Percentiles rank a stretch among this genome's conserved stretches.
These are phyloP conservation scores for Russula brevipes DNA, from an alignment of 768 basidiomycete genomes.

Conservation along the genomic window DNA sequence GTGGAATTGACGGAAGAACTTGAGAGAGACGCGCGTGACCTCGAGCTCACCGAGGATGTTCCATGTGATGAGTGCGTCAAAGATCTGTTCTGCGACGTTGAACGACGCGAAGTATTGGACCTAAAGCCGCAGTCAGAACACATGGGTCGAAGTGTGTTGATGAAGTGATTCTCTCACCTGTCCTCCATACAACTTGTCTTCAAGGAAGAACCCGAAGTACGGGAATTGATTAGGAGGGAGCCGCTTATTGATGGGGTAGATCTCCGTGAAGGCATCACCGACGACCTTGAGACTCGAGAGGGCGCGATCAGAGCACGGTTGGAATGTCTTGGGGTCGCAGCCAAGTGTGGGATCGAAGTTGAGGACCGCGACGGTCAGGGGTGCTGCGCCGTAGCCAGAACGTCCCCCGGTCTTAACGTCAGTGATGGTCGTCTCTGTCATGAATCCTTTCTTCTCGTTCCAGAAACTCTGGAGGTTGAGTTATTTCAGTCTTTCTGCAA, in stretches of 20 bases:
- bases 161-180: conserved; percentile 3
- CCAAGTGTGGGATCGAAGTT: conserved; percentile 30
- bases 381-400: conserved; percentile 30
- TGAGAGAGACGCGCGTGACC: conserved; percentile 29
- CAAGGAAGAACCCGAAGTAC: conserved; percentile 13
- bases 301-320: conserved; percentile 33
- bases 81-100: conserved; percentile 32
- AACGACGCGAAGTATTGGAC: conserved; percentile 32
- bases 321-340: conserved; percentile 19
- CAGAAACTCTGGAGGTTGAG: conserved; percentile 12
- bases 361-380: conserved; percentile 32
- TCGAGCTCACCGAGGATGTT: conserved; percentile 23
- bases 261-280: conserved; percentile 28
- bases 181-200: conserved; percentile 13
- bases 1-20: conserved; percentile 26
- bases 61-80: conserved; percentile 29
- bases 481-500: neutral
- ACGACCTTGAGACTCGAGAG: conserved; percentile 27
- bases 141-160: neutral
- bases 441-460: conserved; percentile 15
- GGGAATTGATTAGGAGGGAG: neutral
- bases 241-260: conserved; percentile 30
- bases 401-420: conserved; percentile 25
- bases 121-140: conserved; percentile 7
- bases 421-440: conserved; percentile 18